Percentiles rank a stretch among this genome's conserved stretches.
These are phyloP conservation scores for Rhizopogon roseolus DNA, from an alignment of 768 basidiomycete genomes.

Conservation along the genomic window DNA sequence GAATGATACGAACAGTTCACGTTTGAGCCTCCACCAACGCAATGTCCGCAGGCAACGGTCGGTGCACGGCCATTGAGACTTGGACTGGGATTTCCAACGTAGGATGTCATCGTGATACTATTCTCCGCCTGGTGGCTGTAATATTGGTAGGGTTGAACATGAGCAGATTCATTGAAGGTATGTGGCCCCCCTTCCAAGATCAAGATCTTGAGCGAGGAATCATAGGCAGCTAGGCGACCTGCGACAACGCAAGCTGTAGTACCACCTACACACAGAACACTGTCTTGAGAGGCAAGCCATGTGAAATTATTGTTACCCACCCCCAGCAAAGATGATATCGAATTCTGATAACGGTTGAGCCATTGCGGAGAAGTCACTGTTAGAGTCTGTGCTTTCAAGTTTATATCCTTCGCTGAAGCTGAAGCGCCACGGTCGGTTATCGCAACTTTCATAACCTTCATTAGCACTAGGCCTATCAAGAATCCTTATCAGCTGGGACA, in stretches of 20 bases:
- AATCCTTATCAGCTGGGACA: not conserved
- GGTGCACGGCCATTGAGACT: slow-evolving; percentile 11
- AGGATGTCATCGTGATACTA: slow-evolving; percentile 13
- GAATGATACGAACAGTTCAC: slow-evolving; percentile 13
- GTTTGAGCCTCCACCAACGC: slow-evolving; percentile 22
- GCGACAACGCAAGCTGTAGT: slow-evolving; percentile 23
- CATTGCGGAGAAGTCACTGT: not conserved
- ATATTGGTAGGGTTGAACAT: slow-evolving; percentile 17
- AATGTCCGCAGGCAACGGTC: slow-evolving; percentile 12
- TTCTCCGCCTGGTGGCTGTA: slow-evolving; percentile 10
- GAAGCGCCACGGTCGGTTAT: not conserved
- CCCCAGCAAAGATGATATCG: not conserved
- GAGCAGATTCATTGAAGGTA: slow-evolving; percentile 12
- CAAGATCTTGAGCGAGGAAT: slow-evolving; percentile 22
- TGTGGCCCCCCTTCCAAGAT: slow-evolving; percentile 21
- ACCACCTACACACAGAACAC: slow-evolving; percentile 11
- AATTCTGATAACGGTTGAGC: not conserved
- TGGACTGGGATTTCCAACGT: slow-evolving; percentile 8
- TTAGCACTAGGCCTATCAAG: not conserved
- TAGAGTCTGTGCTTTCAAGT: not conserved
- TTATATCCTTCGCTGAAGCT: not conserved
- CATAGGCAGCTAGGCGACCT: slow-evolving; percentile 18
- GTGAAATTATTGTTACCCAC: not conserved
- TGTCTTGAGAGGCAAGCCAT: not conserved
- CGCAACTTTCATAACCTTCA: too few species aligned